These are phyloP conservation scores for Blastobotrys mokoenaii DNA, from an alignment of 805 yeast species.

Conservation along the genomic window DNA sequence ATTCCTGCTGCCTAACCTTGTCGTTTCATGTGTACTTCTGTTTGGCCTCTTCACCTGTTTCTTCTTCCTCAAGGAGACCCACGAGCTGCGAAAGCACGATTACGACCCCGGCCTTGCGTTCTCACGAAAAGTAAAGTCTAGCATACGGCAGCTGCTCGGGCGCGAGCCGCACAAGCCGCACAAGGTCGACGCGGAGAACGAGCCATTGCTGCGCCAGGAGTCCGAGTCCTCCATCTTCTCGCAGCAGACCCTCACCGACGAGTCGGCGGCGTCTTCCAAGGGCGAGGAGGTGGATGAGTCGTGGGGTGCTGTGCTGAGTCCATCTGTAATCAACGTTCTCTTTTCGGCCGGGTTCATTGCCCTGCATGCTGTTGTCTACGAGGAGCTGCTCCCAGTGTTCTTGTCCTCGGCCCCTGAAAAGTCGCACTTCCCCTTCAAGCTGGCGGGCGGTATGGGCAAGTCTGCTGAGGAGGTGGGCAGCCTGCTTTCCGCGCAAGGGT, in stretches of 20 bases:
- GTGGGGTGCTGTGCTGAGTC: constrained; percentile 17
- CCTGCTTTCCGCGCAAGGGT: constrained; percentile 44
- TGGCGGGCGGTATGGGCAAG: constrained; percentile 47
- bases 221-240: background rate
- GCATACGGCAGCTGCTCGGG: background rate
- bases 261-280: background rate
- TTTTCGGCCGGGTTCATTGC: constrained; percentile 24
- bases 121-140: background rate
- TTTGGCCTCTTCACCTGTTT: constrained; percentile 33
- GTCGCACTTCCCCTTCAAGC: constrained; percentile 40
- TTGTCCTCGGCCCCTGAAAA: constrained; percentile 32
- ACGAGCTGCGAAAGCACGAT: constrained; percentile 31
- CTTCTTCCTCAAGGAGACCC: constrained; percentile 48
- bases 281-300: constrained; percentile 20
- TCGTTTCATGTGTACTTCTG: constrained; percentile 33
- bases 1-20: constrained; percentile 46
- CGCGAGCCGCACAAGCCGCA: background rate
- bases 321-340: constrained; percentile 12
- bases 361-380: constrained; percentile 41
- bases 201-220: constrained; percentile 2
- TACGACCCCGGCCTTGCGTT: constrained; percentile 36
- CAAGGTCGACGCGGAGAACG: background rate
- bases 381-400: constrained; percentile 49
- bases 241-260: background rate
- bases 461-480: constrained; percentile 40